Evolutionary conservation across 352 stramenopile species (phyloP).

Genomic region (Ochromonadaceae sp.): DNA sequence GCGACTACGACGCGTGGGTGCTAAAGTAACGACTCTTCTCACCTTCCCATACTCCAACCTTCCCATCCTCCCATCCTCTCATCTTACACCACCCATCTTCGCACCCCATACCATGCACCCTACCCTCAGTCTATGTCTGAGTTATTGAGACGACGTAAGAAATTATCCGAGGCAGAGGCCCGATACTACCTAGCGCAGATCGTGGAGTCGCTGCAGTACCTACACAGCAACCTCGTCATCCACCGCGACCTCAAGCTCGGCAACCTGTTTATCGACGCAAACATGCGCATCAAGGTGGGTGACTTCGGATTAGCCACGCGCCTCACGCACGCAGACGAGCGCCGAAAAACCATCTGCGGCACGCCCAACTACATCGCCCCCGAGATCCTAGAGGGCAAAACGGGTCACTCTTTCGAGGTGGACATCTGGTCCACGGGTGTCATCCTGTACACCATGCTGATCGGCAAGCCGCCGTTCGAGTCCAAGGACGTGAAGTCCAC

Average conservation of each 20-base stretch:
- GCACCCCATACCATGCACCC: background rate
- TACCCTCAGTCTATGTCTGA: conserved; percentile 73
- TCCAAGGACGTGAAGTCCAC: conserved; percentile 89
- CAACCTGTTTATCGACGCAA: conserved; percentile 85
- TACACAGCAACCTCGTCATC: conserved; percentile 83
- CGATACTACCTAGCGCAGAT: conserved; percentile 75
- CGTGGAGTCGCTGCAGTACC: conserved; percentile 77
- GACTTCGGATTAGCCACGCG: conserved; percentile 54
- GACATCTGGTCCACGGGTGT: conserved; percentile 94
- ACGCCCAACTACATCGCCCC: conserved; percentile 81
- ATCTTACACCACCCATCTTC: background rate
- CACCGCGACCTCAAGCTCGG: conserved; percentile 94
- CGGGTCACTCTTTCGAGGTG: conserved; percentile 91
- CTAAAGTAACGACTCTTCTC: too few relatives aligned
- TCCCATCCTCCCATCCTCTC: background rate
- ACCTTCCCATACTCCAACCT: too few relatives aligned
- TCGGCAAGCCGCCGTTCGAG: conserved; percentile 92
- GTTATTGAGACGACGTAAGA: conserved; percentile 80
- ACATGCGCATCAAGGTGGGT: conserved; percentile 69
- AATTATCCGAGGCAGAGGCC: conserved; percentile 80
- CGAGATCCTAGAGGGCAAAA: conserved; percentile 71
- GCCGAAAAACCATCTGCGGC: conserved; percentile 86
- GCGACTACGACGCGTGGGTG: too few relatives aligned
- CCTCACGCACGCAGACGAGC: conserved; percentile 65
- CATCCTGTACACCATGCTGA: conserved; percentile 90